Percentiles rank a stretch among this genome's conserved stretches.
Conservation (phyloP, 805 yeast species). For the Teunomyces kruisii region DNA sequence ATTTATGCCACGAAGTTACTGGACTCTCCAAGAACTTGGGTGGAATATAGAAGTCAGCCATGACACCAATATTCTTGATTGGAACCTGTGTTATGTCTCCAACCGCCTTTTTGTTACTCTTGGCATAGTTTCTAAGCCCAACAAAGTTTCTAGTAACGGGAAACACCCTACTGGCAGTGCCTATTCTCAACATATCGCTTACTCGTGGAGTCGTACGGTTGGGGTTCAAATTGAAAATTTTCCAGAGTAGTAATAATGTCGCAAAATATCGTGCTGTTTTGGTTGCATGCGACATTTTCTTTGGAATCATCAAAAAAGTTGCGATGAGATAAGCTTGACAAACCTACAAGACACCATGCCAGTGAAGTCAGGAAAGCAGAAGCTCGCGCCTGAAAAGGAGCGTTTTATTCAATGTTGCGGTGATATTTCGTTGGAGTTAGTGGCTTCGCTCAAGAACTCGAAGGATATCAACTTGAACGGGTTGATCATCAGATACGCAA, state of each 20-base stretch:
- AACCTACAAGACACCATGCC: not conserved
- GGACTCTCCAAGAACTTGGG: slow-evolving; percentile 27
- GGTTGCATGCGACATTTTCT: not conserved
- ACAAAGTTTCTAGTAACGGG: not conserved
- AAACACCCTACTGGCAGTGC: not conserved
- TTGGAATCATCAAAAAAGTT: slow-evolving; percentile 7
- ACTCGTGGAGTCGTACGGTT: not conserved
- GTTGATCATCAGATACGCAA: slow-evolving; percentile 77
- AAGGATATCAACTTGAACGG: slow-evolving; percentile 90
- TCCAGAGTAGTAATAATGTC: not conserved
- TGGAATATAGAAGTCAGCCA: slow-evolving; percentile 45
- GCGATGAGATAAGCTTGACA: slow-evolving; percentile 12
- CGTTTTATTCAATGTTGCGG: slow-evolving; percentile 90
- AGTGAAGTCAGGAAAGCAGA: slow-evolving; percentile 44
- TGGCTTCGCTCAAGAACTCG: slow-evolving; percentile 68
- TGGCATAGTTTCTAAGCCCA: slow-evolving; percentile 3
- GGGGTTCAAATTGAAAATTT: not conserved
- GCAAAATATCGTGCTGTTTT: not conserved
- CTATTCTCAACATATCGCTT: slow-evolving; percentile 1
- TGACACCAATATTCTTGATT: slow-evolving; percentile 36
- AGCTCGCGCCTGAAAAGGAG: slow-evolving; percentile 87
- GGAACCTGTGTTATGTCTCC: slow-evolving; percentile 40
- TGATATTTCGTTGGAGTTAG: slow-evolving; percentile 84
- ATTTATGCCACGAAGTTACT: slow-evolving; percentile 39
- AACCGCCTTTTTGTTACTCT: slow-evolving; percentile 8